Conservation (phyloP, 2,329 filamentous ascomycete species). For the Clarireedia sp. region DNA sequence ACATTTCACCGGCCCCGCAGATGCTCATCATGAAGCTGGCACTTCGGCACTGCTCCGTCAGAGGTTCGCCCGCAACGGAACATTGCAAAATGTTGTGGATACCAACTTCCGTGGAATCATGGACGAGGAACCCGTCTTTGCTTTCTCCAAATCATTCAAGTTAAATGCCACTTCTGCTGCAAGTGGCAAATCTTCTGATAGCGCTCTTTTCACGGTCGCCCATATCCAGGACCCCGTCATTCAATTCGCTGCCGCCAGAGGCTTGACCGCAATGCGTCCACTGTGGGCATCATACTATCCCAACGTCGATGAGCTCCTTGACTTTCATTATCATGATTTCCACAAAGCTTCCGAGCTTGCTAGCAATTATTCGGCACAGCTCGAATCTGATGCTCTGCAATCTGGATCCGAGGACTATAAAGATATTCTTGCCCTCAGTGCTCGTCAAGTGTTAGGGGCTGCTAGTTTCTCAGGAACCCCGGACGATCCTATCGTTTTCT, state of each 20-base stretch:
- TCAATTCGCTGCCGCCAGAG: constrained; percentile 69
- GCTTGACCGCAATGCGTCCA: constrained; percentile 69
- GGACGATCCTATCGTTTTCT: constrained; percentile 64
- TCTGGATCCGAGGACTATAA: constrained; percentile 70
- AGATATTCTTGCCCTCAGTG: constrained; percentile 69
- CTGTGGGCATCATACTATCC: constrained; percentile 72
- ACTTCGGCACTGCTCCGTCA: constrained; percentile 58
- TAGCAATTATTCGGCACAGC: constrained; percentile 63
- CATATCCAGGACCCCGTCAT: constrained; percentile 72
- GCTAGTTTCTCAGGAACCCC: constrained; percentile 68
- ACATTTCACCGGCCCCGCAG: constrained; percentile 64
- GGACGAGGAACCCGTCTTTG: constrained; percentile 75
- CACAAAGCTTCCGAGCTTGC: constrained; percentile 54
- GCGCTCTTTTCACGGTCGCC: constrained; percentile 65
- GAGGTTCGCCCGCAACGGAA: constrained; percentile 60
- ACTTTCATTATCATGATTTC: constrained; percentile 72
- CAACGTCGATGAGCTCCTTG: constrained; percentile 53
- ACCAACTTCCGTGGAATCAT: constrained; percentile 60
- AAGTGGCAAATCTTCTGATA: constrained; percentile 34
- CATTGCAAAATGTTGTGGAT: constrained; percentile 59
- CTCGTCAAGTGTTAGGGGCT: constrained; percentile 72
- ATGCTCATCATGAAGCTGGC: constrained; percentile 63
- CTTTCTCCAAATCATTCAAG: constrained; percentile 61
- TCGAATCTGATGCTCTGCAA: constrained; percentile 62
- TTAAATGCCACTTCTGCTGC: constrained; percentile 31